phyloP scores from a whole-genome alignment of 2,329 filamentous ascomycete species.

The Dichotomopilus funicola region DNA sequence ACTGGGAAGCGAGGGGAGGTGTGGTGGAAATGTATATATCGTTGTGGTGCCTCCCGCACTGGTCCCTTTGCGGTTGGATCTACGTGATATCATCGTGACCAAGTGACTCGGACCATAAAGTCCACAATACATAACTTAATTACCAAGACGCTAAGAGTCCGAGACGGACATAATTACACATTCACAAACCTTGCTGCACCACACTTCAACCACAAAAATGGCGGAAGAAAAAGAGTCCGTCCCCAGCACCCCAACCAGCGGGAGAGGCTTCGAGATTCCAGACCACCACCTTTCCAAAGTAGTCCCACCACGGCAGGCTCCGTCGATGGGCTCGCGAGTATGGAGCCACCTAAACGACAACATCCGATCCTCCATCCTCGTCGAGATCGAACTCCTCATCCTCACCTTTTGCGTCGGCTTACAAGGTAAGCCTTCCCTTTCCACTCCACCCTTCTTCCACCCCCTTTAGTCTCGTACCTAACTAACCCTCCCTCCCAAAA shows the following conservation, averaged over 20 bases:
- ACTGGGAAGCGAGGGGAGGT: no score
- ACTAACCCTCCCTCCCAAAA: neutral
- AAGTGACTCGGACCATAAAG: neutral
- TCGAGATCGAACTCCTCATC: slow-evolving; percentile 40
- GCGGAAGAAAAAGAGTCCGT: neutral
- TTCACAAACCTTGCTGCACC: no score
- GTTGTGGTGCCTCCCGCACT: neutral
- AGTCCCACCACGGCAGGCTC: neutral
- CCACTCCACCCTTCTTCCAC: neutral
- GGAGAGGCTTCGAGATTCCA: neutral
- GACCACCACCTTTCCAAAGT: neutral
- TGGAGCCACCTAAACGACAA: slow-evolving; percentile 27
- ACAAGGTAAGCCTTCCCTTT: slow-evolving; percentile 31
- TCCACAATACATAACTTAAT: neutral
- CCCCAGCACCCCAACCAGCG: neutral
- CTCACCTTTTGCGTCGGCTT: slow-evolving; percentile 47
- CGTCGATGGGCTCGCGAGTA: slow-evolving; percentile 6
- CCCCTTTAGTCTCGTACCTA: neutral
- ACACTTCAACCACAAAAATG: neutral
- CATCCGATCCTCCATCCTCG: slow-evolving; percentile 35
- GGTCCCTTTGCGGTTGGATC: neutral
- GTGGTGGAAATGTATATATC: slow-evolving; percentile 2
- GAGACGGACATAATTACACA: no score
- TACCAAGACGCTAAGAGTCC: no score
- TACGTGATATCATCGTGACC: neutral